Conservation (phyloP, 2,329 filamentous ascomycete genomes). For the Xylariaceae sp. region DNA sequence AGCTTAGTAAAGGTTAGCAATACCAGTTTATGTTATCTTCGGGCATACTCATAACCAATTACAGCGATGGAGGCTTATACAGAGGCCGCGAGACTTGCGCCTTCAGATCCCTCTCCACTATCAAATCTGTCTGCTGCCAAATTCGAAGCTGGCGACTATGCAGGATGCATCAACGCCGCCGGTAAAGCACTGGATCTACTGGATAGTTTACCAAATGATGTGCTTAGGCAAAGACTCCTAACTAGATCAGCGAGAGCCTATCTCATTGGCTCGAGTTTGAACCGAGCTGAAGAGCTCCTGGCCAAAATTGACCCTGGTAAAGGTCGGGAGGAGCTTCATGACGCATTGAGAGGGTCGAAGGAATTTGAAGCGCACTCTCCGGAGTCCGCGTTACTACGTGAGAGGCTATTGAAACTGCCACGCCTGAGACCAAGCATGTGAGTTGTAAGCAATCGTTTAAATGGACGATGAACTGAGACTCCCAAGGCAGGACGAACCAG, state of each 20-base stretch:
- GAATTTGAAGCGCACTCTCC: background rate
- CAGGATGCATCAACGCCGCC: constrained; percentile 10
- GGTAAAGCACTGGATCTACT: constrained; percentile 11
- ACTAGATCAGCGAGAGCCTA: constrained; percentile 14
- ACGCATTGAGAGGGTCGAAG: background rate
- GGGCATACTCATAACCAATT: background rate
- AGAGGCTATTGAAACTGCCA: constrained; percentile 19
- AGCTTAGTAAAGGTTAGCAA: constrained; percentile 14
- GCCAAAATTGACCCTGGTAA: constrained; percentile 3
- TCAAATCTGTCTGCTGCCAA: constrained; percentile 20
- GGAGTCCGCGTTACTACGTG: constrained; percentile 2
- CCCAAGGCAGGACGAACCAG: constrained; percentile 16
- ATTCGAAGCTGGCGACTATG: constrained; percentile 23
- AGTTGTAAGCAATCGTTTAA: background rate
- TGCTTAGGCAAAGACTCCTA: constrained; percentile 10
- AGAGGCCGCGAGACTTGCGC: constrained; percentile 11
- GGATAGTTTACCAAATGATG: background rate
- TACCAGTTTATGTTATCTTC: background rate
- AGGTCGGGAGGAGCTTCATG: constrained; percentile 4
- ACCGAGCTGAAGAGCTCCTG: constrained; percentile 6
- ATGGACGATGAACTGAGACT: constrained; percentile 3
- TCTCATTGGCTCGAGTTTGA: constrained; percentile 11
- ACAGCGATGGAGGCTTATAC: constrained; percentile 17
- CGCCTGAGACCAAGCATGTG: constrained; percentile 18
- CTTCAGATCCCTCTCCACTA: constrained; percentile 16